A percentile compares a stretch with the other conserved stretches of the same genome.
Conservation (phyloP, 2,329 filamentous ascomycete genomes). For the Talaromyces sp. region DNA sequence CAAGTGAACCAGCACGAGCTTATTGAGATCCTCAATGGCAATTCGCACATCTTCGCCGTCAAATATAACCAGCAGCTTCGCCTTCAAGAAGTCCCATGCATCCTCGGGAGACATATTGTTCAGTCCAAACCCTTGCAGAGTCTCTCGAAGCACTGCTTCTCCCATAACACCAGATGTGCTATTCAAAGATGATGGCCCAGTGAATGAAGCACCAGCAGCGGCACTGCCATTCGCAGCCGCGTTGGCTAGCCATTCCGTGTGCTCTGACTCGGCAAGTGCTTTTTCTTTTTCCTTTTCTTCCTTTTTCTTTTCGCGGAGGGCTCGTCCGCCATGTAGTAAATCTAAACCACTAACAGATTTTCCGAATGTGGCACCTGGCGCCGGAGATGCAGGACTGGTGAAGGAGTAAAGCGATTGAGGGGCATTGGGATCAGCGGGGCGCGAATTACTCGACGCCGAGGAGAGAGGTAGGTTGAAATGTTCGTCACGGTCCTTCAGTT, state of each 20-base stretch:
- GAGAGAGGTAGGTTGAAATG: slow-evolving; percentile 61
- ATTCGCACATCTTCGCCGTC: slow-evolving; percentile 66
- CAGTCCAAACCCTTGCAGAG: slow-evolving; percentile 59
- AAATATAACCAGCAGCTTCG: slow-evolving; percentile 64
- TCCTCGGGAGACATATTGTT: slow-evolving; percentile 70
- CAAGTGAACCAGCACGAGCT: slow-evolving; percentile 63
- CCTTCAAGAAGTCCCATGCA: slow-evolving; percentile 68
- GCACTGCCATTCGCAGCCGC: slow-evolving; percentile 23
- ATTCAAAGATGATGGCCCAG: slow-evolving; percentile 41
- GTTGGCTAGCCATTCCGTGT: slow-evolving; percentile 37
- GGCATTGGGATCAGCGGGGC: slow-evolving; percentile 63
- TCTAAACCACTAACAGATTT: slow-evolving; percentile 83
- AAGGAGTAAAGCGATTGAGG: slow-evolving; percentile 69
- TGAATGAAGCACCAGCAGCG: slow-evolving; percentile 31
- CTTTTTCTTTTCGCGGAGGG: slow-evolving; percentile 78
- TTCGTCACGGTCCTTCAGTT: slow-evolving; percentile 65
- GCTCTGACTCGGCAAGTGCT: slow-evolving; percentile 44
- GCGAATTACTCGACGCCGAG: slow-evolving; percentile 67
- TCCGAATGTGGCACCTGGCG: slow-evolving; percentile 65
- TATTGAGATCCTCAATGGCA: slow-evolving; percentile 68
- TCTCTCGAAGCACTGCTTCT: slow-evolving; percentile 44
- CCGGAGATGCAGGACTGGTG: slow-evolving; percentile 62
- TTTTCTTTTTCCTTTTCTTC: slow-evolving; percentile 73
- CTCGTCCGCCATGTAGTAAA: slow-evolving; percentile 74
- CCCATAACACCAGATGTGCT: slow-evolving; percentile 33